These are phyloP conservation scores for Gossypium raimondii DNA, from an alignment of 345 rosid genomes.

Conservation along the genomic window DNA sequence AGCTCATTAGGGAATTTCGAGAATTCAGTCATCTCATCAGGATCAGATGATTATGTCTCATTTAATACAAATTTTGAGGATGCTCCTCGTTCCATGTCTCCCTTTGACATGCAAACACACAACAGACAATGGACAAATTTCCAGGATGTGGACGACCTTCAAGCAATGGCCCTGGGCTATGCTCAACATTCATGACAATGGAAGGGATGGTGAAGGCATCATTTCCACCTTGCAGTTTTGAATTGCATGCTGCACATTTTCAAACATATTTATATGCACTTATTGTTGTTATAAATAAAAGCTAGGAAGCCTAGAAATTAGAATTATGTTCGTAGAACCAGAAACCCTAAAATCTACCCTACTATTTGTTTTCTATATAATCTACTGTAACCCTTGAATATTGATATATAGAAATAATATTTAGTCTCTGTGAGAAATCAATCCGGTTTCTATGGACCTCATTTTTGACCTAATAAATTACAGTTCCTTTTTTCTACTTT, in stretches of 20 bases:
- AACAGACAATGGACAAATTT: slow-evolving; percentile 43
- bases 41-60: slow-evolving; percentile 30
- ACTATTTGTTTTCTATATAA: slow-evolving; percentile 21
- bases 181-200: slow-evolving; percentile 36
- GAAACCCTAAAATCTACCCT: slow-evolving; percentile 30
- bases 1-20: slow-evolving; percentile 34
- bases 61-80: slow-evolving; percentile 46
- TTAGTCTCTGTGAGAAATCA: slow-evolving; percentile 14
- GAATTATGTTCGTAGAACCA: slow-evolving; percentile 18
- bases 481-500: neutral
- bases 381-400: slow-evolving; percentile 27
- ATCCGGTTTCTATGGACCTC: slow-evolving; percentile 28
- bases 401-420: slow-evolving; percentile 21
- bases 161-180: slow-evolving; percentile 55
- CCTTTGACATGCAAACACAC: slow-evolving; percentile 44
- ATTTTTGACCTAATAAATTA: slow-evolving; percentile 24
- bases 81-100: slow-evolving; percentile 37
- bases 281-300: slow-evolving; percentile 40
- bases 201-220: slow-evolving; percentile 26
- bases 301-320: slow-evolving; percentile 39
- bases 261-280: slow-evolving; percentile 27
- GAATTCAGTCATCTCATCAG: slow-evolving; percentile 34
- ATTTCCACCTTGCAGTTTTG: slow-evolving; percentile 29
- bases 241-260: slow-evolving; percentile 32
- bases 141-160: slow-evolving; percentile 63